A percentile compares a stretch with the other conserved stretches of the same genome.
phyloP scores from a whole-genome alignment of 176 grass and related monocot species.

The Carex littledalei region DNA sequence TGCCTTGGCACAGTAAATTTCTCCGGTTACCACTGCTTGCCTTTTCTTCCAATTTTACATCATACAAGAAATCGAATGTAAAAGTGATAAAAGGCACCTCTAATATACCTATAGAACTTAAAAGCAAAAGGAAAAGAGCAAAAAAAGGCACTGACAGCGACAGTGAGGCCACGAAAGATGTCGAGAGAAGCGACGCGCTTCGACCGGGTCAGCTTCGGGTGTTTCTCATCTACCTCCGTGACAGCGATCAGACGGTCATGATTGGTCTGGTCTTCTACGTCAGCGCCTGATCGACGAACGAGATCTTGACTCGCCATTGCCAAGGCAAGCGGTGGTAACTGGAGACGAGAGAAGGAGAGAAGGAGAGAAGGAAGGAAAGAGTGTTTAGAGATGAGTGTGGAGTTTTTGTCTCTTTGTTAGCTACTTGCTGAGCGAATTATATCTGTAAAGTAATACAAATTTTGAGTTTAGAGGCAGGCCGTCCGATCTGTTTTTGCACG shows the following conservation, averaged over 20 bases:
- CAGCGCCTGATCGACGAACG: slow-evolving; percentile 21
- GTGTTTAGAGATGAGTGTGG: neutral
- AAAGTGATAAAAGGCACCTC: neutral
- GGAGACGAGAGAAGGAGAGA: neutral
- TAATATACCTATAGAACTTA: neutral
- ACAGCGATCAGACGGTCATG: neutral
- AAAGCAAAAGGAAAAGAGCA: neutral
- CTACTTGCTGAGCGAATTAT: neutral
- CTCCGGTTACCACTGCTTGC: too few relatives aligned
- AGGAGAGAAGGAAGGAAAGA: neutral
- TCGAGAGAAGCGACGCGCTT: slow-evolving; percentile 68
- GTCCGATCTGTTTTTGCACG: too few relatives aligned
- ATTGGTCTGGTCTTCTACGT: slow-evolving; percentile 42
- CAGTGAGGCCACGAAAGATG: slow-evolving; percentile 86
- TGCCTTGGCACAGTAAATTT: too few relatives aligned
- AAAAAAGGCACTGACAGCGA: slow-evolving; percentile 43
- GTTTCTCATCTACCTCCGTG: neutral
- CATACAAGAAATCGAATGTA: neutral
- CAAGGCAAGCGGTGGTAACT: neutral
- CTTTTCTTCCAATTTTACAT: too few relatives aligned
- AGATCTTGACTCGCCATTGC: slow-evolving; percentile 17
- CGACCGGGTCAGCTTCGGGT: slow-evolving; percentile 28
- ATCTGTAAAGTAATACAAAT: too few relatives aligned
- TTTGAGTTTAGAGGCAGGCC: too few relatives aligned
- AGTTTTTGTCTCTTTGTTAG: neutral